phyloP scores from a whole-genome alignment of 129 eudicot genomes.

The Saposhnikovia divaricata region DNA sequence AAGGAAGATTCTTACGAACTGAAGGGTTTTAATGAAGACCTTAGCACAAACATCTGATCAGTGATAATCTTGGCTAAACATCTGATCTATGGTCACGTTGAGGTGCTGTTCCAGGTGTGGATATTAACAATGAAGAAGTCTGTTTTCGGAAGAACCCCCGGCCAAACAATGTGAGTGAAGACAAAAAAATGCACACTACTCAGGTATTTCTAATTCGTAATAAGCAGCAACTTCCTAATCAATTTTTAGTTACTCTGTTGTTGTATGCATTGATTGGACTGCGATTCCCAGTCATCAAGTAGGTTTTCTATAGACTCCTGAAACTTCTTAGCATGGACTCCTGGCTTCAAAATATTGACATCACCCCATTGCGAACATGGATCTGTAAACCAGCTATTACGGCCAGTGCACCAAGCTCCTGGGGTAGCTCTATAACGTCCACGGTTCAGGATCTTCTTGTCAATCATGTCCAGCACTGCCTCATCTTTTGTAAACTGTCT shows the following conservation, averaged over 20 bases:
- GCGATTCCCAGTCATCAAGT: slow-evolving; percentile 39
- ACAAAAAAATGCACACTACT: background rate
- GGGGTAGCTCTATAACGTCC: slow-evolving; percentile 56
- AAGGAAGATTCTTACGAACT: background rate
- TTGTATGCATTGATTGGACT: slow-evolving; percentile 58
- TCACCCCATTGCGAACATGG: slow-evolving; percentile 92
- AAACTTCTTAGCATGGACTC: slow-evolving; percentile 53
- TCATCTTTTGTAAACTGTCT: slow-evolving; percentile 62
- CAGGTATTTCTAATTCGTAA: background rate
- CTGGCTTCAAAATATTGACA: slow-evolving; percentile 72
- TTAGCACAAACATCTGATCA: background rate
- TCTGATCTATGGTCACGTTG: no score
- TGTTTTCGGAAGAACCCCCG: background rate
- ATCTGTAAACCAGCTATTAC: slow-evolving; percentile 38
- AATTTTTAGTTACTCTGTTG: background rate
- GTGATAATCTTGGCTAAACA: no score
- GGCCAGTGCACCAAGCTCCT: slow-evolving; percentile 87
- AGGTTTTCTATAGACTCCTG: slow-evolving; percentile 34
- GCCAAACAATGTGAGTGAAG: slow-evolving; percentile 1
- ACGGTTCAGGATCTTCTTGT: slow-evolving; percentile 61
- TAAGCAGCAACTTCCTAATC: background rate
- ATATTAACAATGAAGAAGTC: slow-evolving; percentile 5
- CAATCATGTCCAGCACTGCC: slow-evolving; percentile 74
- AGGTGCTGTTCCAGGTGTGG: background rate
- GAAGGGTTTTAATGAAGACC: background rate